phyloP scores from a whole-genome alignment of 768 basidiomycete genomes.

The Cubamyces lactineus region DNA sequence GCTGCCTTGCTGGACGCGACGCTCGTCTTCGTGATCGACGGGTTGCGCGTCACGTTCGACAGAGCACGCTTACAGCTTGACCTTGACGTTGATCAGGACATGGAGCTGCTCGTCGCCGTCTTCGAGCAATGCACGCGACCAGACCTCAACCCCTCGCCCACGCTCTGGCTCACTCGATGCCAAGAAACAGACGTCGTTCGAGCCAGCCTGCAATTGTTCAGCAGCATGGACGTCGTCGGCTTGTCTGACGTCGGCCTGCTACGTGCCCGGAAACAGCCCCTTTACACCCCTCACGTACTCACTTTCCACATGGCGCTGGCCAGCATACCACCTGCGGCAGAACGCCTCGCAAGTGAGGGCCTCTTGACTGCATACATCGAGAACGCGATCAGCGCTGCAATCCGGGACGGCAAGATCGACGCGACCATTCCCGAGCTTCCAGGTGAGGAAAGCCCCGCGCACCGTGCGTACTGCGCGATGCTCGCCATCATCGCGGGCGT shows the following conservation, averaged over 20 bases:
- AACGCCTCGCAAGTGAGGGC: constrained; percentile 84
- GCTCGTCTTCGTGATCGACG: constrained; percentile 69
- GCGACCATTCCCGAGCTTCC: constrained; percentile 69
- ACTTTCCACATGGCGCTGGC: constrained; percentile 87
- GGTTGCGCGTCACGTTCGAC: constrained; percentile 63
- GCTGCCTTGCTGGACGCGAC: constrained; percentile 62
- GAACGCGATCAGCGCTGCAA: constrained; percentile 75
- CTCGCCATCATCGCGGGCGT: constrained; percentile 77
- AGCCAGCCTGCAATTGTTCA: constrained; percentile 73
- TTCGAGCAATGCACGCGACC: constrained; percentile 78
- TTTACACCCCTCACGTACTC: constrained; percentile 79
- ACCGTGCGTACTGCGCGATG: constrained; percentile 84
- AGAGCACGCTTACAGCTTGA: constrained; percentile 60
- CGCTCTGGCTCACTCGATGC: constrained; percentile 77
- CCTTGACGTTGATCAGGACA: constrained; percentile 74
- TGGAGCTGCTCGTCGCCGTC: constrained; percentile 80
- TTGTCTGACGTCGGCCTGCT: constrained; percentile 67
- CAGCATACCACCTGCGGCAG: constrained; percentile 74
- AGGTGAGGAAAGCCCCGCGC: constrained; percentile 76
- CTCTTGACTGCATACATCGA: constrained; percentile 82
- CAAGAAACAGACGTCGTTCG: constrained; percentile 82
- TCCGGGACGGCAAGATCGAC: constrained; percentile 75
- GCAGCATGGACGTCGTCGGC: constrained; percentile 69
- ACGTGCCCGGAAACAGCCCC: constrained; percentile 61
- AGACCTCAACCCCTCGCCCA: constrained; percentile 69